Evolutionary conservation across 345 rosid species (phyloP), one percentile per base, ranked within the genome.

Genomic region (Bruguiera gymnorhiza): DNA sequence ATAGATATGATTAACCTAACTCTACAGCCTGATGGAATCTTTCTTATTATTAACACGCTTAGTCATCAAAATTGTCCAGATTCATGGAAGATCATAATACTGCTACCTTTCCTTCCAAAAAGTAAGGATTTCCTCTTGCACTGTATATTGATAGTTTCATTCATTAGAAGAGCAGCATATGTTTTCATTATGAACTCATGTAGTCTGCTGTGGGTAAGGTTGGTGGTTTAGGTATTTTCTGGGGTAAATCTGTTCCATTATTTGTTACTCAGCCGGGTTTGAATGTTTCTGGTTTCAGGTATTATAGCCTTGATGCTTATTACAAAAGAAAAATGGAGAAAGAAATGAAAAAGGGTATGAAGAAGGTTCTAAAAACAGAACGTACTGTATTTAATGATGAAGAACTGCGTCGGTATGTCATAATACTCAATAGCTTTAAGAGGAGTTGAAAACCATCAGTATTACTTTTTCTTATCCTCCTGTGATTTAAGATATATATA

Each of bases 41-140:
- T 32, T 5, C 55, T 50, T 20, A 63, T 3, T 69, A 39, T 6
- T 72, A 26, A 52, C 43, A 48, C 57, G 26, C 63, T 56, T 5
- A 56, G 65, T 60, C 67, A 34, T 27, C 56, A 56, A 73, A 26
- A 65, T 60, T 55, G 18, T 70, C 39, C 88, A 95, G 99, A 77
- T 95, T 88, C 70, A 95, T 95, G 99, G 99, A 95, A 74, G 99
- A 95, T 75, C 96, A 95, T 73, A 92, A 95, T 68, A 95, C 99
- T 8, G 99, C 97, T 65, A 92, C 99, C 32, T 92, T 95, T 75
- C 87, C 99, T 58, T 95, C 99, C 68, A 91, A 89, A 78, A 94
- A 94, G 98, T 94, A 85, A 87, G 88, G 31, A 32, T 75, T 27
- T 79, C 62, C 69, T 60, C 19, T 16, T 20, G 39, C 61, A 63